phyloP scores from a whole-genome alignment of 208 protist species.

The Crithidia thermophila region DNA sequence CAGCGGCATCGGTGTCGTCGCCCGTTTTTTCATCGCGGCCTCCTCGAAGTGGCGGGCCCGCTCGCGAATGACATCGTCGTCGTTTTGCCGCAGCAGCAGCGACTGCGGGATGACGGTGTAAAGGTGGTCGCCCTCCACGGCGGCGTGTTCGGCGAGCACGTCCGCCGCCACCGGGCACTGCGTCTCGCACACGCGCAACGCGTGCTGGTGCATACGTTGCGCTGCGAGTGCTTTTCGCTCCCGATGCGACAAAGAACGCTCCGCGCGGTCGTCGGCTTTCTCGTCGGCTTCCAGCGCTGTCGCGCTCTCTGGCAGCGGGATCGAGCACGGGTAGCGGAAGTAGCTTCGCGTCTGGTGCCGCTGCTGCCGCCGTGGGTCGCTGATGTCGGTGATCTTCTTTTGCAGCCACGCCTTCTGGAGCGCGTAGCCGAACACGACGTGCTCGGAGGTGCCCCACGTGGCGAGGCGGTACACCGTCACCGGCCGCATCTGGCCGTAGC shows the following conservation, averaged over 20 bases:
- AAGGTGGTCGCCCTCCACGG: constrained; percentile 29
- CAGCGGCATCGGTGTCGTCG: constrained; percentile 28
- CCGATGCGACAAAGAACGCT: constrained; percentile 6
- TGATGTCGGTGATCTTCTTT: constrained; percentile 81
- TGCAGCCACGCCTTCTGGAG: constrained; percentile 89
- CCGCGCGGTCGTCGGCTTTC: neutral
- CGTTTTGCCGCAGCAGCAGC: constrained; percentile 71
- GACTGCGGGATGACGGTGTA: constrained; percentile 61
- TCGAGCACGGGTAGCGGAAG: constrained; percentile 69
- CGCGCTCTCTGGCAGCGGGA: constrained; percentile 41
- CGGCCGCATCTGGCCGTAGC: constrained; percentile 91
- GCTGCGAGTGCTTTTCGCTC: neutral
- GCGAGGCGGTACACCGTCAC: constrained; percentile 95
- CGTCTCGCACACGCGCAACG: constrained; percentile 32
- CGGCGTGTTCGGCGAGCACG: constrained; percentile 25
- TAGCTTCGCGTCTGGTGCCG: constrained; percentile 74
- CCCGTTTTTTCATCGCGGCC: constrained; percentile 14
- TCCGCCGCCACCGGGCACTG: constrained; percentile 38
- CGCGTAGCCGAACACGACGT: constrained; percentile 89
- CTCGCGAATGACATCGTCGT: constrained; percentile 61
- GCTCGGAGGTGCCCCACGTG: constrained; percentile 91
- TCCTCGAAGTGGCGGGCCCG: constrained; percentile 62
- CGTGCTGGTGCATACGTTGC: constrained; percentile 1
- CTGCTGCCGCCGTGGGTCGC: constrained; percentile 73
- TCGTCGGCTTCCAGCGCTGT: neutral